Base-by-base conservation (phyloP, 805 yeast genomes). In the Schwanniomyces sp. region DNA sequence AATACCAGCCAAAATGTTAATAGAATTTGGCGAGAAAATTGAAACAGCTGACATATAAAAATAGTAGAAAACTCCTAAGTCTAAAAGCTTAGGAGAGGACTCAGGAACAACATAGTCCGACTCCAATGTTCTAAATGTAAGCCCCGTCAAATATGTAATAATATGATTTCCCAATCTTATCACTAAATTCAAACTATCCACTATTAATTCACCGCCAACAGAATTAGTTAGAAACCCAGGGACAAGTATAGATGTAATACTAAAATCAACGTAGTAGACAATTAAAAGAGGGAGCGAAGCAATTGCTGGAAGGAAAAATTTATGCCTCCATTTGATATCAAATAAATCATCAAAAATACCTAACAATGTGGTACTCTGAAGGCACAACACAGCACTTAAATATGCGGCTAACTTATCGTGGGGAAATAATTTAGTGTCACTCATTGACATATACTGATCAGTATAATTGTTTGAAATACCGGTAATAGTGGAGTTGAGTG, bases 251-350 rank as follows among this genome's bases (percentile, higher is more conserved):
- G 86, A 82, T 0, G 99, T 94, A 37, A 89, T 89, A 49, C 96
- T 95, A 66, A 89, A 92, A 66, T 94, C 97, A 48, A 91, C 90
- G 57, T 88, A 91, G 67, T 94, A 94, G 2, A 94, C 96, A 14
- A 92, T 80, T 49, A 94, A 75, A 56, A 94, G 74, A 5, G 99
- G 99, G 39, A 94, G 82, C 1, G 96, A 85, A 0, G 97, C 97
- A 46, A 94, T 82, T 0, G 96, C 96, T 0, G 99, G 99, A 54
- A 94, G 63, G 59, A 94, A 90, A 70, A 94, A 90, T 74, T 94
- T 94, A 71, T 94, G 96, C 62, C 99, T 78, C 99, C 99, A 94
- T 56, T 96, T 79, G 52, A 94, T 83, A 66, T 94, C 99, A 61
- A 94, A 94, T 57, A 94, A 75, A 70, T 94, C 99, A 66, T 94